Conservation (phyloP, 805 yeast genomes). For the Spathaspora hagerdaliae region DNA sequence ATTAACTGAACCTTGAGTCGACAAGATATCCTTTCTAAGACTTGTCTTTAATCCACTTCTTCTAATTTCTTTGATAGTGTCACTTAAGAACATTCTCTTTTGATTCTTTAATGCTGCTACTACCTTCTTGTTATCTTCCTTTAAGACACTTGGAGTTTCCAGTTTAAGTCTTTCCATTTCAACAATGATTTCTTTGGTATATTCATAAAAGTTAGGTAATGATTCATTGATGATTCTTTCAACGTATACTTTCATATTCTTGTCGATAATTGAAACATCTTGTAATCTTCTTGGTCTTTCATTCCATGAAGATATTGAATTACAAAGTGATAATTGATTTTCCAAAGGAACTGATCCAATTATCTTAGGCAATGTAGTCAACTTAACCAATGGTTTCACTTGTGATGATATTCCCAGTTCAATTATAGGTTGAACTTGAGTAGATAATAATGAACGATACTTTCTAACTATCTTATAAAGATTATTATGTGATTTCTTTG, state of each 20-base stretch:
- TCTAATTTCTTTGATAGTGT: conserved; percentile 67
- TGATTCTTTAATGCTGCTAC: conserved; percentile 71
- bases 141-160: conserved; percentile 72
- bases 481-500: conserved; percentile 79
- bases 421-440: conserved; percentile 49
- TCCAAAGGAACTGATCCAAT: conserved; percentile 8
- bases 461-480: conserved; percentile 81
- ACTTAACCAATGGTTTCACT: not conserved
- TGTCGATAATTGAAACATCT: conserved; percentile 46
- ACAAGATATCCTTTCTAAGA: conserved; percentile 62
- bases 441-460: conserved; percentile 61
- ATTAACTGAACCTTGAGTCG: conserved; percentile 59
- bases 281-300: conserved; percentile 55
- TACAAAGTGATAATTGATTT: conserved; percentile 17
- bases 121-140: conserved; percentile 69
- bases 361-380: conserved; percentile 5
- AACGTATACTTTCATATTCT: conserved; percentile 52
- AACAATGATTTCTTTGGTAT: conserved; percentile 49
- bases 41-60: conserved; percentile 71
- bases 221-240: conserved; percentile 25
- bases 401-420: conserved; percentile 50
- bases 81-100: conserved; percentile 74
- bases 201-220: conserved; percentile 48
- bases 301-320: conserved; percentile 44
- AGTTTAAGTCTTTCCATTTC: conserved; percentile 61